Conservation (phyloP, 345 rosid species). For the Gossypium bickii region DNA sequence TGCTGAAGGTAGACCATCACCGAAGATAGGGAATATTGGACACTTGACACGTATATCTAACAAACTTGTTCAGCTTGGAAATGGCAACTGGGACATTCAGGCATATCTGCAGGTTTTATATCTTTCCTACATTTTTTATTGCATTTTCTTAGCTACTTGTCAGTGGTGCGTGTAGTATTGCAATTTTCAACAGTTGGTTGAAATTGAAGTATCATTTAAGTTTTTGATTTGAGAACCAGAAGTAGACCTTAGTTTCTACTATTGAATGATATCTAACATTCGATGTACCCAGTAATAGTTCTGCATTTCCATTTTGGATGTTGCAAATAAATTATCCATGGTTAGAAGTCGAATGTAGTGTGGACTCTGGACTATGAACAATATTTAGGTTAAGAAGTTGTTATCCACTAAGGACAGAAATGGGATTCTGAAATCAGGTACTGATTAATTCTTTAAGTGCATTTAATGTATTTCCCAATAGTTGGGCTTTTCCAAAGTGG, state of each 20-base stretch:
- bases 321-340: not conserved
- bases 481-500: no score
- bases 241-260: not conserved
- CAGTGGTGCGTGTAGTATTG: not conserved
- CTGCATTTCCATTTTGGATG: not conserved
- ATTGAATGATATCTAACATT: not conserved
- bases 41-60: conserved; percentile 82
- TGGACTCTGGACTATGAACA: not conserved
- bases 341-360: not conserved
- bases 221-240: conserved; percentile 3
- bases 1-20: conserved; percentile 60
- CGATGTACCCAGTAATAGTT: not conserved
- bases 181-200: conserved; percentile 2
- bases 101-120: conserved; percentile 63
- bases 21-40: conserved; percentile 81
- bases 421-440: not conserved
- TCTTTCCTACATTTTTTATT: not conserved
- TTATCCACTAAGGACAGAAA: not conserved
- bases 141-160: not conserved
- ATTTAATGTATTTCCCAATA: no score
- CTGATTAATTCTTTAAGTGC: not conserved
- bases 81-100: conserved; percentile 53
- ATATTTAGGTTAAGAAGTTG: not conserved
- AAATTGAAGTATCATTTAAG: not conserved
- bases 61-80: conserved; percentile 75